Base-by-base conservation (phyloP, 441 rosid genomes). In the Melastoma candidum region DNA sequence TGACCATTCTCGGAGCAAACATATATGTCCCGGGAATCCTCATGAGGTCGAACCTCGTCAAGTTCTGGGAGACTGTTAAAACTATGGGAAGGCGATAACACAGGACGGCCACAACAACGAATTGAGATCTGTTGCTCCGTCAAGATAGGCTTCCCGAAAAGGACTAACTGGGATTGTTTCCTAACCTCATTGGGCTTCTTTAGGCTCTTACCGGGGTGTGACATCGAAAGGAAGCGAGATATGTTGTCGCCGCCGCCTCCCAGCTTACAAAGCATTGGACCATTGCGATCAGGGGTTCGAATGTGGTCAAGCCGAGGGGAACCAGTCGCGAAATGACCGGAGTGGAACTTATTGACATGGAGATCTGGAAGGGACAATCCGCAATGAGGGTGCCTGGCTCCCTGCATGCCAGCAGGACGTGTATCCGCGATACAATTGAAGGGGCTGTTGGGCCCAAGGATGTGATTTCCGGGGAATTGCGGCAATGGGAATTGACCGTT, bases 351-450 rank as follows among this genome's bases (percentile, higher is more conserved):
- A 26, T 45, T 39, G 56, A 52, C 9, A 45, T 39, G 56, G 56
- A 52, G 46, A 52, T 52, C 56, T 9, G 46, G 56, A 12, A 36
- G 43, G 56, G 56, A 52, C 12, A 3, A 26, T 12, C 45, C 39
- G 36, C 14, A 39, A 26, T 13, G 24, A 52, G 56, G 22, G 56
- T 43, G 43, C 39, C 43, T 43, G 56, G 56, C 56, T 93, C 97
- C 99, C 99, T 93, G 99, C 87, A 93, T 84, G 83, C 99, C 90
- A 77, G 83, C 88, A 83, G 99, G 90, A 82, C 78, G 73, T 63
- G 74, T 84, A 57, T 82, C 86, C 5, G 82, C 71, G 47, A 77
- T 66, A 78, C 71, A 79, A 77, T 80, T 65, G 51, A 84, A 67
- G 56, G 83, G 81, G 74, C 79, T 81, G 74, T 79, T 76, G 26